A percentile compares a stretch with the other conserved stretches of the same genome.
phyloP scores from a whole-genome alignment of 176 grass and related monocot genomes.

The Elymus sibiricus region DNA sequence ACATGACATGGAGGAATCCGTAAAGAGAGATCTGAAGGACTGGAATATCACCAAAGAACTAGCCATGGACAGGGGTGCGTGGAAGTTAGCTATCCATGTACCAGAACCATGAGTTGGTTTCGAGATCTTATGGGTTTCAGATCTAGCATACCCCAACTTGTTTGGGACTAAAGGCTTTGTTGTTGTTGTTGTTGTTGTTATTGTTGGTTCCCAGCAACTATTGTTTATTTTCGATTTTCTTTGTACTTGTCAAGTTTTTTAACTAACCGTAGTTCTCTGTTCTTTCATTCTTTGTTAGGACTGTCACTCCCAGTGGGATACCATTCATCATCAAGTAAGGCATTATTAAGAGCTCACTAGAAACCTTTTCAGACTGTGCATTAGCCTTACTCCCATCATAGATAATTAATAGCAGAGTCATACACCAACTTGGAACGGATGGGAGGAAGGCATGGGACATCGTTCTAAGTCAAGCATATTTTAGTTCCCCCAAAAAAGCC shows the following conservation, averaged over 20 bases:
- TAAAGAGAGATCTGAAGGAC: no score
- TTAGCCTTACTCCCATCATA: neutral
- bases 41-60: no score
- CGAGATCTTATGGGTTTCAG: no score
- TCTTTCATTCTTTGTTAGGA: neutral
- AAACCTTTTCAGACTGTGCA: neutral
- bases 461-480: neutral
- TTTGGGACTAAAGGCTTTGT: no score
- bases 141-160: no score
- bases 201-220: no score
- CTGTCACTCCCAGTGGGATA: neutral
- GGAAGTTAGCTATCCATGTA: no score
- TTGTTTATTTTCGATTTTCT: no score
- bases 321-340: neutral
- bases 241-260: neutral
- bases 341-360: neutral
- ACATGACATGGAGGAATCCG: no score
- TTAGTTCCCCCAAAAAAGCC: neutral
- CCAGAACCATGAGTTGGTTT: no score
- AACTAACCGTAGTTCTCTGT: neutral
- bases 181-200: no score
- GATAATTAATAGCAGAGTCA: neutral
- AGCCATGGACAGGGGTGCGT: no score
- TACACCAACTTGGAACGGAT: neutral
- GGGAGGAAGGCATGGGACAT: neutral